Evolutionary conservation across 768 basidiomycete genomes (phyloP), one percentile per base, ranked within the genome.

Genomic region (Lentinula sp.): DNA sequence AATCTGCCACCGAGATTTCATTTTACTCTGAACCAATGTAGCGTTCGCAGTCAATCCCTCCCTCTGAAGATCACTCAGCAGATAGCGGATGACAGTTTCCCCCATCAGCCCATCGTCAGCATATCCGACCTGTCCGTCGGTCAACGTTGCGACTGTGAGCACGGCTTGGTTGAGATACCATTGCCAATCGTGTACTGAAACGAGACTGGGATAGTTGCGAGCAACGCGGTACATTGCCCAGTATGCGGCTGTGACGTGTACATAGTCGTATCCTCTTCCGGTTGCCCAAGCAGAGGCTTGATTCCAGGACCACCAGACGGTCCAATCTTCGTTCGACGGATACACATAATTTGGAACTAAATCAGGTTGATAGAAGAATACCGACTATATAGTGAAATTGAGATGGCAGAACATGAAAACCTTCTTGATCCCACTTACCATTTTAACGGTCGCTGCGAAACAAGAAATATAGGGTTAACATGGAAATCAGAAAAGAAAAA

Each of bases 161-260:
- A 83, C 80, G 0, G 82, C 81, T 65, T 83, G 81, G 57, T 81
- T 81, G 59, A 85, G 64, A 62, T 85, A 85, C 81, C 81, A 85
- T 58, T 81, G 74, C 83, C 83, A 85, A 4, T 73, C 75, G 53
- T 80, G 78, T 5, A 69, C 70, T 48, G 70, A 77, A 13, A 79
- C 76, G 6, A 85, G 77, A 18, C 71, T 63, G 1, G 83, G 83
- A 62, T 85, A 84, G 65, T 85, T 84, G 18, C 83, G 76, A 4
- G 81, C 82, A 12, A 83, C 82, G 46, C 83, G 81, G 62, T 84
- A 85, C 20, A 84, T 67, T 0, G 82, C 76, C 82, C 82, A 85
- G 62, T 85, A 83, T 0, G 82, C 78, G 10, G 78, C 78, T 18
- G 72, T 66, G 57, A 81, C 78, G 57, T 81, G 79, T 42, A 79